Evolutionary conservation across 176 grass and related monocot species (phyloP).

Genomic region (Thinopyrum elongatum): DNA sequence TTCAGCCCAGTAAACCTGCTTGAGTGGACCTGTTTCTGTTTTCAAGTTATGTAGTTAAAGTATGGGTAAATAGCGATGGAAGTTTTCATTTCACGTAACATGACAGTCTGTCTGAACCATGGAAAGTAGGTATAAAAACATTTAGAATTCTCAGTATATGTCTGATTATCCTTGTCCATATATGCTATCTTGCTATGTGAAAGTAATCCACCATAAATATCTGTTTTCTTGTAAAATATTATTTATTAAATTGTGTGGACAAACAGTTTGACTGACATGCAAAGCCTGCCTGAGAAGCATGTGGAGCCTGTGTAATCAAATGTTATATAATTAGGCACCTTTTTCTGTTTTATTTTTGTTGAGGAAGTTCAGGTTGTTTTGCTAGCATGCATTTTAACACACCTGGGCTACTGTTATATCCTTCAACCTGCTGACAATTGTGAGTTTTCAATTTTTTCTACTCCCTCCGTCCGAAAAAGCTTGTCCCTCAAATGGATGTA

Average conservation of each 20-base stretch:
- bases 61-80: neutral
- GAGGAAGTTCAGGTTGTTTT: slow-evolving; percentile 15
- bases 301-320: neutral
- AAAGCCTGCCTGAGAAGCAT: neutral
- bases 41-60: neutral
- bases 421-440: neutral
- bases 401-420: neutral
- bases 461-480: too few relatives aligned
- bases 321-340: neutral
- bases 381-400: neutral
- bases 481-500: too few relatives aligned
- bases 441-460: neutral
- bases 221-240: neutral
- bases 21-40: neutral
- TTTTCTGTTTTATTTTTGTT: slow-evolving; percentile 3
- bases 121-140: neutral
- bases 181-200: neutral
- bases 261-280: neutral
- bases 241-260: neutral
- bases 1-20: neutral
- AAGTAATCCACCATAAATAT: neutral
- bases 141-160: slow-evolving; percentile 5
- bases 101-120: neutral
- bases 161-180: neutral
- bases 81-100: neutral